phyloP scores from a whole-genome alignment of 2,329 filamentous ascomycete species.

The Polytolypa hystricis region DNA sequence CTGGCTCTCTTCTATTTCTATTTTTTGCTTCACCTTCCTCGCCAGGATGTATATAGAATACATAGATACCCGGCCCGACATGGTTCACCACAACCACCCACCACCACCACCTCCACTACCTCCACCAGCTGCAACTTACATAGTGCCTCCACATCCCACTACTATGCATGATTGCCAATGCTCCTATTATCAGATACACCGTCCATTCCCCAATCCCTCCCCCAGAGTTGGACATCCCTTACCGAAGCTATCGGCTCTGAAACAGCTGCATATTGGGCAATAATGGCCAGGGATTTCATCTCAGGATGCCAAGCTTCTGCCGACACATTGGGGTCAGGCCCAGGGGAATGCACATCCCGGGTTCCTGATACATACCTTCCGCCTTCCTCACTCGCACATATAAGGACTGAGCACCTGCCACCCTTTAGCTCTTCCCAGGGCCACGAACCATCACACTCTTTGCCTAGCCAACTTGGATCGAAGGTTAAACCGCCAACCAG shows the following conservation, averaged over 20 bases:
- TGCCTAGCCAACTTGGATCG: background rate
- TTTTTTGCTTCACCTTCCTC: slow-evolving; percentile 2
- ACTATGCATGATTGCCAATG: too few relatives aligned
- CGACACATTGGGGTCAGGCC: background rate
- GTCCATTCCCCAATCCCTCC: too few relatives aligned
- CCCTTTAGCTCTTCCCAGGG: background rate
- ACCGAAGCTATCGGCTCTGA: background rate
- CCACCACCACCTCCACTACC: too few relatives aligned
- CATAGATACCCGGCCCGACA: too few relatives aligned
- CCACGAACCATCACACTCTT: background rate
- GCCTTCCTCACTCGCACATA: slow-evolving; percentile 1
- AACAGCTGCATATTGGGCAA: slow-evolving; percentile 1
- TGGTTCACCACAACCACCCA: too few relatives aligned
- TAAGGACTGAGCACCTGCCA: slow-evolving; percentile 2
- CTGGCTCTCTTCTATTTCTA: slow-evolving; percentile 3
- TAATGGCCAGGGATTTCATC: slow-evolving; percentile 1
- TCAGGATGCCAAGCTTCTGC: slow-evolving; percentile 1
- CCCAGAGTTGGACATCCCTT: too few relatives aligned
- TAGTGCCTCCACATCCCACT: too few relatives aligned
- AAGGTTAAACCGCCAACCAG: background rate
- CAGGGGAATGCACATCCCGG: background rate
- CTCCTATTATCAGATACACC: too few relatives aligned
- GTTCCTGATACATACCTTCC: background rate
- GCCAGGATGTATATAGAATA: background rate
- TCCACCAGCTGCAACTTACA: too few relatives aligned